A percentile compares a stretch with the other conserved stretches of the same genome.
Evolutionary conservation across 495 filamentous ascomycete genomes (phyloP).

Genomic region (Aspergillus steynii): DNA sequence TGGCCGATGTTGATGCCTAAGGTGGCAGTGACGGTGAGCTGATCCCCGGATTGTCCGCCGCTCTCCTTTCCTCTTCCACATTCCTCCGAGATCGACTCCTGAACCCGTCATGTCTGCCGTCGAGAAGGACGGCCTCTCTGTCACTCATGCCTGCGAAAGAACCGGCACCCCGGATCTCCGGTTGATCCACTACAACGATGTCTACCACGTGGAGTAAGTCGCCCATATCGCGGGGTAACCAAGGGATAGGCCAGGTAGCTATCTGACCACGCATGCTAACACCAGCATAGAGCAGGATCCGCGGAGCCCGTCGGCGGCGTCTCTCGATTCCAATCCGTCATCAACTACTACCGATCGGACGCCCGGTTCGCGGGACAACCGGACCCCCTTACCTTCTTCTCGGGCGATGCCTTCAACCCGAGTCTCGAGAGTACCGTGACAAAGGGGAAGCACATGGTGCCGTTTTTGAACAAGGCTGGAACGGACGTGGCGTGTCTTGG

Average conservation of each 20-base stretch:
- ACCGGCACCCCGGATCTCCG: constrained; percentile 67
- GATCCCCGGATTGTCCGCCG: neutral
- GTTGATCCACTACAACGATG: constrained; percentile 88
- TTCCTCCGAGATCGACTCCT: constrained; percentile 11
- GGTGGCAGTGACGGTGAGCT: neutral
- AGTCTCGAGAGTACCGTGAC: constrained; percentile 83
- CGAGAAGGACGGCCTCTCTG: constrained; percentile 38
- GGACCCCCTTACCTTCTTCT: constrained; percentile 76
- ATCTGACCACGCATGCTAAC: neutral
- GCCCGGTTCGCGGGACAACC: constrained; percentile 60
- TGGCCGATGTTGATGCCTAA: neutral
- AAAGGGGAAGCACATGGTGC: constrained; percentile 88
- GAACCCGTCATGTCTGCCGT: constrained; percentile 29
- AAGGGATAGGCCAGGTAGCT: neutral
- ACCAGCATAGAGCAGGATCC: constrained; percentile 52
- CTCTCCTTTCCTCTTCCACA: constrained; percentile 10
- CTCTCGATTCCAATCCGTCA: constrained; percentile 75
- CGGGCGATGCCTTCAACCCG: constrained; percentile 90
- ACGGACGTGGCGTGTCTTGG: constrained; percentile 79
- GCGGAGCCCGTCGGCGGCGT: constrained; percentile 80
- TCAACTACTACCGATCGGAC: constrained; percentile 67
- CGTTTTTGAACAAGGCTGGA: constrained; percentile 74
- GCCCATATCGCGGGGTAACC: neutral
- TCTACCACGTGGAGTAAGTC: constrained; percentile 78
- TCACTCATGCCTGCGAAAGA: constrained; percentile 55